Percentiles rank a stretch among this genome's conserved stretches.
phyloP scores from a whole-genome alignment of 805 yeast genomes.

The Sugiyamaella americana region DNA sequence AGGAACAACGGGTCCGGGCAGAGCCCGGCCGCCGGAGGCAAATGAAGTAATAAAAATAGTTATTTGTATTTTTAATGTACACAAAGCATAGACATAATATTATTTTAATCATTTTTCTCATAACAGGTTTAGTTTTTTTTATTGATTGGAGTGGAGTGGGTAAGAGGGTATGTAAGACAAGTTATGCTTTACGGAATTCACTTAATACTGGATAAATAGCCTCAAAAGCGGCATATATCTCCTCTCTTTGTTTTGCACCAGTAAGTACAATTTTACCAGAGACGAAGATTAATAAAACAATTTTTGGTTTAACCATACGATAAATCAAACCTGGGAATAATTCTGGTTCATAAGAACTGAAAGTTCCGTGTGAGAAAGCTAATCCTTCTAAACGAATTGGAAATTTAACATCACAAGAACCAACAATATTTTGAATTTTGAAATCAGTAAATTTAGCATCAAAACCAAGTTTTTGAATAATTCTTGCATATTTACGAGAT shows the following conservation, averaged over 20 bases:
- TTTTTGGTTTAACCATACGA: constrained; percentile 99
- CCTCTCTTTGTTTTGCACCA: constrained; percentile 98
- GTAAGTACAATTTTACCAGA: constrained; percentile 96
- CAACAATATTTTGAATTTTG: constrained; percentile 96
- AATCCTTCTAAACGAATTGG: constrained; percentile 96
- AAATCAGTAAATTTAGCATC: constrained; percentile 97
- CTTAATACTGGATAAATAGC: constrained; percentile 97
- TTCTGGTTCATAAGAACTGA: constrained; percentile 98
- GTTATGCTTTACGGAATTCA: constrained; percentile 81
- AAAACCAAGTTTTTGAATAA: constrained; percentile 95
- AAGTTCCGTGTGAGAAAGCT: constrained; percentile 97
- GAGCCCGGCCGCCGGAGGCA: too few relatives aligned
- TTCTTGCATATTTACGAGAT: constrained; percentile 94
- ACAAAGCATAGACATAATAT: too few relatives aligned
- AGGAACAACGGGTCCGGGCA: too few relatives aligned
- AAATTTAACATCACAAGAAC: constrained; percentile 97
- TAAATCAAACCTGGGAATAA: constrained; percentile 96
- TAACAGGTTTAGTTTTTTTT: too few relatives aligned
- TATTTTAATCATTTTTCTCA: too few relatives aligned
- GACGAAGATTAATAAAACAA: constrained; percentile 90
- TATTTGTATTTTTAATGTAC: too few relatives aligned
- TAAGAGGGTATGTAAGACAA: background rate
- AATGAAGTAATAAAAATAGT: too few relatives aligned
- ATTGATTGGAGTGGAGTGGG: too few relatives aligned
- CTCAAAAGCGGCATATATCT: constrained; percentile 95